Conservation (phyloP, 495 filamentous ascomycete genomes). For the Podospora anserina region DNA sequence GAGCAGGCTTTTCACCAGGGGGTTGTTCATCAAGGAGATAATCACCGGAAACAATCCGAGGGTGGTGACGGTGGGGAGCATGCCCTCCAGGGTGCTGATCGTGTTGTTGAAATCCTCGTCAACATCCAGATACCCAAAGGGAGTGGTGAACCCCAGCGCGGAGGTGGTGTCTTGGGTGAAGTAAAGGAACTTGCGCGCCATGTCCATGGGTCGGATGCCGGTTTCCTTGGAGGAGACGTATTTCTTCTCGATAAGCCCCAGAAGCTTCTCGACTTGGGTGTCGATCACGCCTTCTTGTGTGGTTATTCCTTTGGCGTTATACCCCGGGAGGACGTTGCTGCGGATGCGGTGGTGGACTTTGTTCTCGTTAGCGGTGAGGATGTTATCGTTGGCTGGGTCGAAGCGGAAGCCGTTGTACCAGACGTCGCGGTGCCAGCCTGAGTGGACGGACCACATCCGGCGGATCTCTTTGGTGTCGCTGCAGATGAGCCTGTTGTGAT, state of each 20-base stretch:
- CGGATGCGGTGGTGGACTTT: slow-evolving; percentile 21
- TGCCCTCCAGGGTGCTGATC: slow-evolving; percentile 15
- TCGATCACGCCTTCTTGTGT: slow-evolving; percentile 11
- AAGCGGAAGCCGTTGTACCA: slow-evolving; percentile 25
- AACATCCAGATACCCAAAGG: slow-evolving; percentile 37
- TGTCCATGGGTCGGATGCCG: slow-evolving; percentile 30
- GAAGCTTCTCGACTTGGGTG: slow-evolving; percentile 16
- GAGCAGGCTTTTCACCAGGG: not conserved
- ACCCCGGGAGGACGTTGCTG: slow-evolving; percentile 12
- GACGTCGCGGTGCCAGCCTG: slow-evolving; percentile 17
- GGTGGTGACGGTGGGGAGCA: slow-evolving; percentile 2
- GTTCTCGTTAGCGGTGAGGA: slow-evolving; percentile 22
- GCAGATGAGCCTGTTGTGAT: slow-evolving; percentile 19
- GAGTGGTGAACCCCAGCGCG: slow-evolving; percentile 38
- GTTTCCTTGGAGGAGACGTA: slow-evolving; percentile 14
- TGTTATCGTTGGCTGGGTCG: slow-evolving; percentile 22
- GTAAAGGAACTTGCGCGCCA: slow-evolving; percentile 33
- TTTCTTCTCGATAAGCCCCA: slow-evolving; percentile 20
- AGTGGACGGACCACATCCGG: slow-evolving; percentile 24
- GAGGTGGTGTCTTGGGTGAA: slow-evolving; percentile 43
- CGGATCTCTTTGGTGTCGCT: slow-evolving; percentile 17
- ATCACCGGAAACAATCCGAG: not conserved
- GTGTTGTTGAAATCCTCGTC: slow-evolving; percentile 39
- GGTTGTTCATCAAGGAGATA: not conserved
- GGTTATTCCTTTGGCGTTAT: slow-evolving; percentile 13